These are phyloP conservation scores for Saccharomycopsis sp. DNA, from an alignment of 805 yeast species.

Conservation along the genomic window DNA sequence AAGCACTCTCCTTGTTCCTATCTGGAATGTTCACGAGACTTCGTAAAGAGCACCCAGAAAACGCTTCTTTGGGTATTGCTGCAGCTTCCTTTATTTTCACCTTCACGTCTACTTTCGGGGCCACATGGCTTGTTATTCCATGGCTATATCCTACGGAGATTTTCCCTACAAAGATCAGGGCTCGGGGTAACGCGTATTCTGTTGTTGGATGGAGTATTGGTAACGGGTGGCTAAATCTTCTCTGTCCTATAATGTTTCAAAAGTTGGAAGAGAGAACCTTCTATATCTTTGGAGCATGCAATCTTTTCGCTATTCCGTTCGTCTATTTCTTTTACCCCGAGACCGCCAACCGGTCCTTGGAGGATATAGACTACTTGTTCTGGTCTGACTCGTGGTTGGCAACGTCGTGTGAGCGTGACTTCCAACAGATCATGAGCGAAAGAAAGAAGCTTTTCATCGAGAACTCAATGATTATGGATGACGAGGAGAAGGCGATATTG, in stretches of 20 bases:
- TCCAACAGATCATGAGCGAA: background rate
- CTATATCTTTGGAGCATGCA: slow-evolving; percentile 58
- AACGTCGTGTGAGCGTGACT: background rate
- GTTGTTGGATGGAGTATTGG: slow-evolving; percentile 60
- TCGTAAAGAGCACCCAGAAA: slow-evolving; percentile 25
- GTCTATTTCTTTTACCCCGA: slow-evolving; percentile 67
- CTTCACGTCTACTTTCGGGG: slow-evolving; percentile 39
- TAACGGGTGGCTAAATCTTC: slow-evolving; percentile 59
- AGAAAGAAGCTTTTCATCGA: background rate
- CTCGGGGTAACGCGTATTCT: slow-evolving; percentile 52
- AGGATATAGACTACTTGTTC: slow-evolving; percentile 60
- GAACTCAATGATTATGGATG: background rate
- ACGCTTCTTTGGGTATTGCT: slow-evolving; percentile 53
- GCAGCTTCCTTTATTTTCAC: slow-evolving; percentile 51
- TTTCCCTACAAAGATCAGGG: slow-evolving; percentile 50
- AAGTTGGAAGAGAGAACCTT: slow-evolving; percentile 55
- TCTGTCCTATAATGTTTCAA: slow-evolving; percentile 50
- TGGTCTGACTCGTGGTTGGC: slow-evolving; percentile 28
- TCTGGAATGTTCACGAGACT: slow-evolving; percentile 41
- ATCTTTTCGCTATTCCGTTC: slow-evolving; percentile 52
- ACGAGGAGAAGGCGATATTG: background rate
- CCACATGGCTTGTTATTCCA: slow-evolving; percentile 47
- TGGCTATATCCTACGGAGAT: slow-evolving; percentile 63
- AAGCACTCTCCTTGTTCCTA: slow-evolving; percentile 40
- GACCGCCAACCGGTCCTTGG: slow-evolving; percentile 67